A percentile compares a stretch with the other conserved stretches of the same genome.
phyloP scores from a whole-genome alignment of 257 asterid species.

The Thymus quinquecostatus region DNA sequence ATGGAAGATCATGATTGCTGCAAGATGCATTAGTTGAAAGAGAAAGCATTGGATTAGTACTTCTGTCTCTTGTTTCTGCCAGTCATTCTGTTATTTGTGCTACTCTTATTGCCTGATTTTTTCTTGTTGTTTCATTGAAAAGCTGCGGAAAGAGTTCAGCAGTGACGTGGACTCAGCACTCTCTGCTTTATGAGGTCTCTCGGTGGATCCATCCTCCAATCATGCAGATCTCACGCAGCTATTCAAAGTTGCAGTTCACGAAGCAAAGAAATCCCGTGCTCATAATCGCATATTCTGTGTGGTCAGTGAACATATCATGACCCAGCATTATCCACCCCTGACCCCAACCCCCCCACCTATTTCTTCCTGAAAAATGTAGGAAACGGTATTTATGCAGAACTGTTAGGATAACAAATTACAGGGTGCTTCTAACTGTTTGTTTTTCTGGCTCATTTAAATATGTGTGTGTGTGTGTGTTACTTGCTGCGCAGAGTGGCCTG shows the following conservation, averaged over 20 bases:
- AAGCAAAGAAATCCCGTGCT: constrained; percentile 87
- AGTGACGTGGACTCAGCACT: constrained; percentile 71
- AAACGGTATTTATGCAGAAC: not conserved
- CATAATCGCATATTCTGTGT: constrained; percentile 83
- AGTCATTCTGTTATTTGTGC: constrained; percentile 13
- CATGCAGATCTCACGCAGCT: constrained; percentile 87
- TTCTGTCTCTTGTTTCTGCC: constrained; percentile 10
- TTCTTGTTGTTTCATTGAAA: constrained; percentile 34
- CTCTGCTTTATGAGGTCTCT: constrained; percentile 63
- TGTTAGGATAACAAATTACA: not conserved
- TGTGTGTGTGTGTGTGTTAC: constrained; percentile 3
- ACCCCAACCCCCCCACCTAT: not conserved
- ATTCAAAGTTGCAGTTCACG: constrained; percentile 79
- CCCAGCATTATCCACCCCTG: not conserved
- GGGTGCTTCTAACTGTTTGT: not conserved
- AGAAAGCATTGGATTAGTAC: not conserved
- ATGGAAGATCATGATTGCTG: constrained; percentile 12
- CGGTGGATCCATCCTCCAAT: constrained; percentile 64
- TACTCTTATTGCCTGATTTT: constrained; percentile 26
- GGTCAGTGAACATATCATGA: constrained; percentile 55
- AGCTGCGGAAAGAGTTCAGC: constrained; percentile 89
- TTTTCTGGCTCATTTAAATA: constrained; percentile 3
- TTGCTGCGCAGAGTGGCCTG: constrained; percentile 3
- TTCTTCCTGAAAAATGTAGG: too few relatives aligned
- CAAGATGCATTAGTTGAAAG: constrained; percentile 14